Conservation (phyloP, 805 yeast species). For the Tetrapisispora nanseiensis region DNA sequence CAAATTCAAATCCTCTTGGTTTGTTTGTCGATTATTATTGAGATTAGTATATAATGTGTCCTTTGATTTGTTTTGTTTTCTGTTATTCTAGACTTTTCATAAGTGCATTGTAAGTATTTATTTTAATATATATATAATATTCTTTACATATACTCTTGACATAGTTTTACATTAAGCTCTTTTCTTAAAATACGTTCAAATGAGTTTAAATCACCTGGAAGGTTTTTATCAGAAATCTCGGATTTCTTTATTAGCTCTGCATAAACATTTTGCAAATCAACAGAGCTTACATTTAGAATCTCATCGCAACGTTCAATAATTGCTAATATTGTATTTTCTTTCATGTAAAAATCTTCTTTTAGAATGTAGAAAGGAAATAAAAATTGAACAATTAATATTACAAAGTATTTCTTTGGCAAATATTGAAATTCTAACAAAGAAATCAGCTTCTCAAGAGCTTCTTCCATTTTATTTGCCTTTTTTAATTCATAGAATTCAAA, state of each 20-base stretch:
- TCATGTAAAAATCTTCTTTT: conserved; percentile 13
- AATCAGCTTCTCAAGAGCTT: conserved; percentile 17
- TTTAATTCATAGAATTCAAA: conserved; percentile 37
- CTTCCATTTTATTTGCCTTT: conserved; percentile 17
- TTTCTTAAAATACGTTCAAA: conserved; percentile 16
- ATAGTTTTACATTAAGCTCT: conserved; percentile 20
- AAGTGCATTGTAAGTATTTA: too few species aligned
- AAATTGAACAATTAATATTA: conserved; percentile 20
- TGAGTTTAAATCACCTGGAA: conserved; percentile 13
- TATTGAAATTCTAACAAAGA: conserved; percentile 21
- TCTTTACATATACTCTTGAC: conserved; percentile 25
- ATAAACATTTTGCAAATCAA: conserved; percentile 11
- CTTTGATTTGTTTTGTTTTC: too few species aligned
- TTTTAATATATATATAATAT: too few species aligned
- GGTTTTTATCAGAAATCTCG: not conserved
- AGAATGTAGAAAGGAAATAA: conserved; percentile 20
- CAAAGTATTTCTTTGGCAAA: conserved; percentile 22
- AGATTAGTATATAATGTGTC: too few species aligned
- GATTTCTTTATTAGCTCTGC: conserved; percentile 7
- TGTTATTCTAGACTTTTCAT: too few species aligned
- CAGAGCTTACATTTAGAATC: conserved; percentile 16
- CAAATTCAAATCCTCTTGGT: too few species aligned
- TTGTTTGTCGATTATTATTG: too few species aligned
- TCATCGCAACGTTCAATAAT: conserved; percentile 19
- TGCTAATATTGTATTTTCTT: conserved; percentile 15